Percentiles rank a stretch among this genome's conserved stretches.
These are phyloP conservation scores for Pneumocystis murina DNA, from an alignment of 1,139 yeast species.

Conservation along the genomic window DNA sequence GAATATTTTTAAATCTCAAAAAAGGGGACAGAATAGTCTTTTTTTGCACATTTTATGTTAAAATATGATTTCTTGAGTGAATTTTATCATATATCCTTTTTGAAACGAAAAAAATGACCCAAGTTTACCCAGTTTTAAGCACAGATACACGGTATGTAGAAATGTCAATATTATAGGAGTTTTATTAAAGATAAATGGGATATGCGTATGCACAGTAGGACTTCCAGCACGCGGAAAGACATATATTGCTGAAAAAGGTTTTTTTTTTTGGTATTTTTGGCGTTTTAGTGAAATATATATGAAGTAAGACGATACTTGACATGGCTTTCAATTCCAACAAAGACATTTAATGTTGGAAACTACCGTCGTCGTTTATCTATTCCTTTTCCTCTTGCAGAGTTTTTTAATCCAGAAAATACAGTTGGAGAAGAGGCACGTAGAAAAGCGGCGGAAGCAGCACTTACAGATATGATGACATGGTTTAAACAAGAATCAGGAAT, in stretches of 20 bases:
- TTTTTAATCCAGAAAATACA: constrained; percentile 69
- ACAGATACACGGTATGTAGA: neutral
- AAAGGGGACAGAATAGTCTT: too few species aligned
- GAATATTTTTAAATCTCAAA: too few species aligned
- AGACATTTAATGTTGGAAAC: constrained; percentile 7
- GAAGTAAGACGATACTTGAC: neutral
- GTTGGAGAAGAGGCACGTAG: constrained; percentile 58
- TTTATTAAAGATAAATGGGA: neutral
- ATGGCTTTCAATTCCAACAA: constrained; percentile 6
- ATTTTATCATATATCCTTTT: neutral
- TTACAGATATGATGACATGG: constrained; percentile 70
- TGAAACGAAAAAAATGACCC: neutral
- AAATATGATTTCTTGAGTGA: too few species aligned
- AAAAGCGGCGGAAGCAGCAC: constrained; percentile 91
- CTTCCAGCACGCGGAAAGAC: constrained; percentile 33
- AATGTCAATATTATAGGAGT: neutral
- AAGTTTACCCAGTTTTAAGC: neutral
- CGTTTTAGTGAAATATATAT: neutral
- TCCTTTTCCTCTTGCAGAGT: constrained; percentile 39
- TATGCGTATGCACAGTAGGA: constrained; percentile 28
- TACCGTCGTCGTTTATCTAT: constrained; percentile 2
- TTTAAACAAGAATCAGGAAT: constrained; percentile 69
- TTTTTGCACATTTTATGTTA: too few species aligned
- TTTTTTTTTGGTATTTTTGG: neutral
- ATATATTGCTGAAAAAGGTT: constrained; percentile 28